Conservation (phyloP, 1,139 yeast species). For the Pichia kudriavzevii region DNA sequence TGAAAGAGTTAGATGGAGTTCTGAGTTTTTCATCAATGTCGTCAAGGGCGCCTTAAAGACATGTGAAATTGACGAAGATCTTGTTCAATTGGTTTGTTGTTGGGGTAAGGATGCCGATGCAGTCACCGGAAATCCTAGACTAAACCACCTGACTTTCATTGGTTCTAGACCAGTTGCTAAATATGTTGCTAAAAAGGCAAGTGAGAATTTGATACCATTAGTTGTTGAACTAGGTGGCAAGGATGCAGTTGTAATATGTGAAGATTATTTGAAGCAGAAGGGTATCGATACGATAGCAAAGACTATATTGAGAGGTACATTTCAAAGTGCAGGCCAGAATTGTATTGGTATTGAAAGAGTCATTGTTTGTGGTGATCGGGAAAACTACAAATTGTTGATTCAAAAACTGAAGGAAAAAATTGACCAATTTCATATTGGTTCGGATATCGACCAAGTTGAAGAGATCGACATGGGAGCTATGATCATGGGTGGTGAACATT, state of each 20-base stretch:
- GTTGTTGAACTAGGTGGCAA: slow-evolving; percentile 96
- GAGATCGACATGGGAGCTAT: slow-evolving; percentile 96
- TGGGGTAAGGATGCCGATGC: slow-evolving; percentile 84
- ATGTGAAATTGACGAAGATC: slow-evolving; percentile 68
- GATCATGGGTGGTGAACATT: slow-evolving; percentile 68
- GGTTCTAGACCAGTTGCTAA: slow-evolving; percentile 95
- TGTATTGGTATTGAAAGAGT: slow-evolving; percentile 96
- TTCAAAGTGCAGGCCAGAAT: slow-evolving; percentile 95
- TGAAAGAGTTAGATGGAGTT: slow-evolving; percentile 94
- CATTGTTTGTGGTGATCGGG: slow-evolving; percentile 46
- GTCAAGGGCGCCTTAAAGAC: slow-evolving; percentile 63
- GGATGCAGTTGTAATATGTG: slow-evolving; percentile 81
- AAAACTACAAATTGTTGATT: slow-evolving; percentile 56
- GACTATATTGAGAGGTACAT: slow-evolving; percentile 84
- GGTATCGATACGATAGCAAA: slow-evolving; percentile 60
- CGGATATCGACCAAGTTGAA: slow-evolving; percentile 82
- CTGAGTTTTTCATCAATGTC: slow-evolving; percentile 64
- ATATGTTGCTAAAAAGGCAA: slow-evolving; percentile 73
- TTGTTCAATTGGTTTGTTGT: slow-evolving; percentile 73
- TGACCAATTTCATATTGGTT: slow-evolving; percentile 63
- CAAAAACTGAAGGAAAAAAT: slow-evolving; percentile 52
- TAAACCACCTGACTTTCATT: slow-evolving; percentile 85
- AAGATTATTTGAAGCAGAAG: slow-evolving; percentile 47
- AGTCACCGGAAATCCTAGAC: slow-evolving; percentile 73
- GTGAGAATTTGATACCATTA: slow-evolving; percentile 79